Evolutionary conservation across 305 asterid species (phyloP).

Genomic region (Solanum hybrid): DNA sequence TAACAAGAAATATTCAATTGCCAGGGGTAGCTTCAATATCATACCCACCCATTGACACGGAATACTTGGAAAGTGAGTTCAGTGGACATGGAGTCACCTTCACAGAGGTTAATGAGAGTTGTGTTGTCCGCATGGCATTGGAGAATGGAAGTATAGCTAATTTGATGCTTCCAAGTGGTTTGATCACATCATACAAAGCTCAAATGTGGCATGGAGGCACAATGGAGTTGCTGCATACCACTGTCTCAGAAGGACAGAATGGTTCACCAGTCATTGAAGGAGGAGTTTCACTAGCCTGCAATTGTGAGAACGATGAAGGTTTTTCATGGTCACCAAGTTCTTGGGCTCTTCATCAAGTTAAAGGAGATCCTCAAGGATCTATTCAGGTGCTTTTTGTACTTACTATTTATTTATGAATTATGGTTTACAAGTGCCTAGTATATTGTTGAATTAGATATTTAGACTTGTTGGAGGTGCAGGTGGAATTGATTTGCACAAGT

Average conservation of each 20-base stretch:
- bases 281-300: conserved; percentile 49
- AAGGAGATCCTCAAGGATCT: conserved; percentile 42
- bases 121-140: conserved; percentile 42
- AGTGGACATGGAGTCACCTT: conserved; percentile 41
- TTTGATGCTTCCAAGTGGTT: conserved; percentile 68
- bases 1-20: conserved; percentile 13
- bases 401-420: background rate
- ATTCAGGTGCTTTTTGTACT: conserved; percentile 26
- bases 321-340: conserved; percentile 33
- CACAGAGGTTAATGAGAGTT: conserved; percentile 32
- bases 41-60: conserved; percentile 16
- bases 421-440: background rate
- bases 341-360: conserved; percentile 45
- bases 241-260: conserved; percentile 28
- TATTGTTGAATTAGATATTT: background rate
- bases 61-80: conserved; percentile 30
- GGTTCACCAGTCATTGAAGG: conserved; percentile 42
- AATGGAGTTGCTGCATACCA: conserved; percentile 58
- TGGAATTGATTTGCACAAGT: conserved; percentile 34
- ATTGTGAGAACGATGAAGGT: conserved; percentile 19
- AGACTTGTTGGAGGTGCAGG: conserved; percentile 20
- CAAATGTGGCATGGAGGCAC: conserved; percentile 80
- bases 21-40: conserved; percentile 24
- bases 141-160: conserved; percentile 48
- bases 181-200: conserved; percentile 68